Evolutionary conservation across 1,284 basidiomycete genomes (phyloP), one percentile per base, ranked within the genome.

Genomic region (Polyporus tsugae): DNA sequence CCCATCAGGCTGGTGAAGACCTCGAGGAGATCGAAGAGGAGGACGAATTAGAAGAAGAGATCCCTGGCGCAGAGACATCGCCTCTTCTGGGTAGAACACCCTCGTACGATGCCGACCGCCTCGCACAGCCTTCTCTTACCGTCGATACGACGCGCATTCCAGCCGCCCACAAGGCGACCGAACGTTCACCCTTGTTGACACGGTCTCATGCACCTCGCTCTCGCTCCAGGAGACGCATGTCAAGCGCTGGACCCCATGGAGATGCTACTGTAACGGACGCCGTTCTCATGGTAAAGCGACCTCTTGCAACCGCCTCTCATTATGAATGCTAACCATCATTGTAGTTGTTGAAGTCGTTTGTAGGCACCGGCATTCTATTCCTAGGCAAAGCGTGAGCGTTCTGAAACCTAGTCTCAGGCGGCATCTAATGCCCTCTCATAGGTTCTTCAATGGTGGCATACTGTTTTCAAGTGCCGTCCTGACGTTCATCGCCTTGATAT

Each of bases 281-380:
- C 9, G 89, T 96, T 13, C 83, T 98, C 57, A 97, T 98, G 95
- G 95, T 94, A 74, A 55, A 62, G 86, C 78, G 29, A 63, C 25
- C 25, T 42, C 61, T 39, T 13, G 22, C 60, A 29, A 62, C 58
- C n/a, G 68, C 38, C 7, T 19, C 60, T 15, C 38, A 6, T n/a
- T 9, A 59, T 22, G 22, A 25, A 25, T 4, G 10, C 22, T 60
- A 22, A 60, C 38, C 22, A 25, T 60, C 22, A 52, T 46, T 62
- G 29, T 70, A 96, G 95, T 82, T 98, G 66, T 82, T 98, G 70
- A 99, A 99, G 81, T 93, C 95, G 0, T 99, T 99, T 77, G 92
- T 99, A 62, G 97, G 97, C 25, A 99, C 97, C 10, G 97, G 97
- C 41, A 92, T 99, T 13, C 81, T 99, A 35, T 99, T 99, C 84